Percentiles rank a stretch among this genome's conserved stretches.
These are phyloP conservation scores for Dimocarpus longan DNA, from an alignment of 345 rosid genomes.

Conservation along the genomic window DNA sequence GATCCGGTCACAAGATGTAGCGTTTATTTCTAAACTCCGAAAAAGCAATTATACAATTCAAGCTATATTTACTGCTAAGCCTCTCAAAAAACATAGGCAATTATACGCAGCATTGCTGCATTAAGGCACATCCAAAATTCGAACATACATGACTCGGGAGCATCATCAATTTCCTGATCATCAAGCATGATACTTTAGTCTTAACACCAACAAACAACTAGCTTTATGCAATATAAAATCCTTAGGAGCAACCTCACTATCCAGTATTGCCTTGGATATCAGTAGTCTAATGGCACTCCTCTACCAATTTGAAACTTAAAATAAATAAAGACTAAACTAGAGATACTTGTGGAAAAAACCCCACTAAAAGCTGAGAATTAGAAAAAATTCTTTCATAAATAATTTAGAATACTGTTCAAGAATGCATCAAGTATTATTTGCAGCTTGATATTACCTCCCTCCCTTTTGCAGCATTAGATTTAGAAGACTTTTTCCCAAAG, in stretches of 20 bases:
- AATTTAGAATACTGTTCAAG: neutral
- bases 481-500: slow-evolving; percentile 82
- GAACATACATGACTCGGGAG: neutral
- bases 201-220: neutral
- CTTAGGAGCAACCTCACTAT: neutral
- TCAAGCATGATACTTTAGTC: neutral
- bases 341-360: neutral
- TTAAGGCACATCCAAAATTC: neutral
- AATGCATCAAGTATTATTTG: neutral
- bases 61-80: neutral
- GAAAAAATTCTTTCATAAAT: neutral
- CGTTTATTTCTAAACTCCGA: neutral
- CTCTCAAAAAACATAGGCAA: neutral
- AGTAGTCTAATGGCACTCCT: neutral
- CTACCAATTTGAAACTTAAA: neutral
- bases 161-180: slow-evolving; percentile 2
- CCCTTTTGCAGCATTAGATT: slow-evolving; percentile 54
- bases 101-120: neutral
- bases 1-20: neutral
- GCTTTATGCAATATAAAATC: neutral
- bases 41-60: neutral
- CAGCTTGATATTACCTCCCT: slow-evolving; percentile 55
- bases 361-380: neutral
- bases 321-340: neutral
- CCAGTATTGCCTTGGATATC: neutral